A percentile compares a stretch with the other conserved stretches of the same genome.
Evolutionary conservation across 2,329 filamentous ascomycete species (phyloP).

Genomic region (Cladophialophora psammophila): DNA sequence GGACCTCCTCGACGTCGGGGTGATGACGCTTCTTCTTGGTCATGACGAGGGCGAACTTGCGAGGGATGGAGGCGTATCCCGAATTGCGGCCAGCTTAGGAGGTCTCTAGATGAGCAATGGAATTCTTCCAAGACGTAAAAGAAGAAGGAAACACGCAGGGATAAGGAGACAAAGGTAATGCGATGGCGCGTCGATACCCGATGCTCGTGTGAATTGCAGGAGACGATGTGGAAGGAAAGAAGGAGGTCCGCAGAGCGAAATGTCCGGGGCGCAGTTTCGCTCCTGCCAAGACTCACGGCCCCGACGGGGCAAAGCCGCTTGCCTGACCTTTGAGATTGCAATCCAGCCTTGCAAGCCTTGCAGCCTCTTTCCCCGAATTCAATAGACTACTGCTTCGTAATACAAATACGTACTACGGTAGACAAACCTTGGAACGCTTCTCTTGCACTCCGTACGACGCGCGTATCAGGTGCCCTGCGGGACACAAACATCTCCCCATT

Average conservation of each 20-base stretch:
- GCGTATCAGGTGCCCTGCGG: neutral
- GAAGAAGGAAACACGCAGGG: neutral
- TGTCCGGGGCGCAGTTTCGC: constrained; percentile 1
- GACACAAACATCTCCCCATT: neutral
- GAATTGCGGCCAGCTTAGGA: neutral
- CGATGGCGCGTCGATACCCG: neutral
- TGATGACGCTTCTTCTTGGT: constrained; percentile 90
- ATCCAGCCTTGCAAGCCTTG: constrained; percentile 1
- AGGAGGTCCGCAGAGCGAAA: neutral
- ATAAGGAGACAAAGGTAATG: neutral
- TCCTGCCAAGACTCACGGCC: neutral
- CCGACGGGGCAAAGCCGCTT: neutral
- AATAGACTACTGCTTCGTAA: neutral
- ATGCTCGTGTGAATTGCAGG: neutral
- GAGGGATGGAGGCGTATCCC: neutral
- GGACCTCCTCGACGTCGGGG: constrained; percentile 85
- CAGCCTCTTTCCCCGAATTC: neutral
- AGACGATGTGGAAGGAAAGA: neutral
- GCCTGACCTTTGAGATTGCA: neutral
- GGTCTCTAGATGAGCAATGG: neutral
- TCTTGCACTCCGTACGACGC: neutral
- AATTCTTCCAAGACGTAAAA: neutral
- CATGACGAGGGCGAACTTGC: constrained; percentile 57
- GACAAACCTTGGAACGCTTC: too few species aligned
- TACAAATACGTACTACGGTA: too few species aligned